Evolutionary conservation across 1,284 basidiomycete genomes (phyloP), one percentile per base, ranked within the genome.

Genomic region (Cutaneotrichosporon spelunceum): DNA sequence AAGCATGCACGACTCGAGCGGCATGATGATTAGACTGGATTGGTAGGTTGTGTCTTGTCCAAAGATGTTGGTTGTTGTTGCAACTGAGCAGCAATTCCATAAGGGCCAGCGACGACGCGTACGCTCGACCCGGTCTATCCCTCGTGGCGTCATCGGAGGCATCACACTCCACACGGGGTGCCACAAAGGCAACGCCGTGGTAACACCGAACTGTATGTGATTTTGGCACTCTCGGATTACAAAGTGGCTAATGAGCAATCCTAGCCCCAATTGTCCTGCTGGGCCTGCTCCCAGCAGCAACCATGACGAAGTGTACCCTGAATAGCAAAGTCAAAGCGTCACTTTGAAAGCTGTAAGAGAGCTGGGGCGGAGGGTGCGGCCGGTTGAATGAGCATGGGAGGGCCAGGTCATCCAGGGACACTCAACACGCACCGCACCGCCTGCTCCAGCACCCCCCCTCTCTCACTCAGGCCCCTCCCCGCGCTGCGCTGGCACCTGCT

Each of bases 1-100:
- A 80, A 94, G 87, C 85, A 94, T 91, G 39, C 91, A 93, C 56
- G 91, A 91, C 86, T 95, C 91, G 76, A 94, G 85, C 68, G 91
- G 90, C 91, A 94, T 94, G 64, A 77, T 87, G 83, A 29, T 34
- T 53, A 45, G 44, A 24, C 42, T 45, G 48, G 44, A 36, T 58
- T 29, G 30, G 57, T 30, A 2, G 53, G 24, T 59, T 47, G 26
- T 13, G 16, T 24, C 36, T 45, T 53, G 50, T 33, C 8, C 30
- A 33, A 33, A 53, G 57, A 24, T 27, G 53, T 30, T 19, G 53
- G 53, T 30, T 19, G 53, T 49, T 59, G 56, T 44, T 56, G 49
- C 23, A 33, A 33, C 19, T 34, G 19, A 13, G 10, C 10, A 24
- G 44, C 5, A n/a, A 13, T 24, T 21, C 3, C 8, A 11, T 47